Evolutionary conservation across 495 filamentous ascomycete species (phyloP).

Genomic region (Hypomontagnella monticulosa): DNA sequence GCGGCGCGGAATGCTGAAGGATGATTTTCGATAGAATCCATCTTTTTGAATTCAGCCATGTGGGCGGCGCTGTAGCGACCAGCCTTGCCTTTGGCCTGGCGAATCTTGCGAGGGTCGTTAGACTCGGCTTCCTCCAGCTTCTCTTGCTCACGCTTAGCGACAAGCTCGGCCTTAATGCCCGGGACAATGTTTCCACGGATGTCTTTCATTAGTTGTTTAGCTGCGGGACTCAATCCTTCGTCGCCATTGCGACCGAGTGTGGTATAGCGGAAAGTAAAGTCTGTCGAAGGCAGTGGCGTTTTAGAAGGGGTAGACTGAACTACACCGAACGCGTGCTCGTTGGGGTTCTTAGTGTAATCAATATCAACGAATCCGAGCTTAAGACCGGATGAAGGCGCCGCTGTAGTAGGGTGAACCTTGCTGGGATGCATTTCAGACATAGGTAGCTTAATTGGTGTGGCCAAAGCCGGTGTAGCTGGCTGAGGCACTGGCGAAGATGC

Average conservation of each 20-base stretch:
- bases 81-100: slow-evolving; percentile 77
- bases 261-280: slow-evolving; percentile 78
- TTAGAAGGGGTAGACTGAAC: slow-evolving; percentile 62
- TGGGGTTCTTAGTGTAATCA: slow-evolving; percentile 50
- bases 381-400: slow-evolving; percentile 71
- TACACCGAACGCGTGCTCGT: slow-evolving; percentile 34
- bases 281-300: slow-evolving; percentile 60
- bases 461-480: slow-evolving; percentile 53
- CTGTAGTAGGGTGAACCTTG: slow-evolving; percentile 75
- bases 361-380: slow-evolving; percentile 75
- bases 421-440: slow-evolving; percentile 81
- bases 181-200: slow-evolving; percentile 71
- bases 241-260: slow-evolving; percentile 65
- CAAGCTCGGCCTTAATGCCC: slow-evolving; percentile 71
- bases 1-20: slow-evolving; percentile 78
- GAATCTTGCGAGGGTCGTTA: slow-evolving; percentile 71
- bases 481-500: slow-evolving; percentile 55
- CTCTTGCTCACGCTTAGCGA: slow-evolving; percentile 61
- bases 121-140: slow-evolving; percentile 52
- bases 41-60: slow-evolving; percentile 90
- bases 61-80: slow-evolving; percentile 83
- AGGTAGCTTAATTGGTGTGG: slow-evolving; percentile 64
- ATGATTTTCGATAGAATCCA: slow-evolving; percentile 93
- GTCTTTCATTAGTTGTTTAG: slow-evolving; percentile 80
- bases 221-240: slow-evolving; percentile 70